phyloP scores from a whole-genome alignment of 2,329 filamentous ascomycete genomes.

The Penicillium fuscoglaucum region DNA sequence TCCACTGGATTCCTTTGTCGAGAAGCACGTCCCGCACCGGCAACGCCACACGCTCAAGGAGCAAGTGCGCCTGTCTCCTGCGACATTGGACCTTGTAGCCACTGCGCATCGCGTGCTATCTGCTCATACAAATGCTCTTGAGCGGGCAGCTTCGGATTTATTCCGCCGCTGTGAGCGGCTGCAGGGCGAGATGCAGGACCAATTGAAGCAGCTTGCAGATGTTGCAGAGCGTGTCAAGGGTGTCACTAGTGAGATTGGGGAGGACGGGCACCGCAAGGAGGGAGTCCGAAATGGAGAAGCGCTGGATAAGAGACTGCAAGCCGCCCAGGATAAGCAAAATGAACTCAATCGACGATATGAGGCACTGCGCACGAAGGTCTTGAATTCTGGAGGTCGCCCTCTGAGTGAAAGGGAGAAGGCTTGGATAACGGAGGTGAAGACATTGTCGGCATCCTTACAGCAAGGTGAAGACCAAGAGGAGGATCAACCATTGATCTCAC shows the following conservation, averaged over 20 bases:
- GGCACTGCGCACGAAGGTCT: conserved; percentile 45
- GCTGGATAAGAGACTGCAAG: conserved; percentile 43
- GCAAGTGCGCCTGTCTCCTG: conserved; percentile 49
- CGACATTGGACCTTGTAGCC: conserved; percentile 50
- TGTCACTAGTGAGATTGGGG: conserved; percentile 41
- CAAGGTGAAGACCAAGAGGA: conserved; percentile 25
- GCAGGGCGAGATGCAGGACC: conserved; percentile 49
- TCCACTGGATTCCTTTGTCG: conserved; percentile 43
- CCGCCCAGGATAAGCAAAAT: conserved; percentile 43
- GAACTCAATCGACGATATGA: conserved; percentile 46
- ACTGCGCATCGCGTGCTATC: conserved; percentile 50
- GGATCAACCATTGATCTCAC: conserved; percentile 31
- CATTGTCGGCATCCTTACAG: conserved; percentile 39
- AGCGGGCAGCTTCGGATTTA: conserved; percentile 52
- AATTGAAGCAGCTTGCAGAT: conserved; percentile 48
- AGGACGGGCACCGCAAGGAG: conserved; percentile 37
- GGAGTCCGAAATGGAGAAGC: conserved; percentile 34
- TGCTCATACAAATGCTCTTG: conserved; percentile 47
- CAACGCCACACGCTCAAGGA: conserved; percentile 46
- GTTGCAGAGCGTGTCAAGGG: conserved; percentile 48
- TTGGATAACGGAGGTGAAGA: conserved; percentile 48
- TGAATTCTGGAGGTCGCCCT: conserved; percentile 45
- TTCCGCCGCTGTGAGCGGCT: conserved; percentile 54
- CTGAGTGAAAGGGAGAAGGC: conserved; percentile 49
- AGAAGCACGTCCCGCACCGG: conserved; percentile 46